Conservation (phyloP, 2,329 filamentous ascomycete genomes). For the Graphium sp. region DNA sequence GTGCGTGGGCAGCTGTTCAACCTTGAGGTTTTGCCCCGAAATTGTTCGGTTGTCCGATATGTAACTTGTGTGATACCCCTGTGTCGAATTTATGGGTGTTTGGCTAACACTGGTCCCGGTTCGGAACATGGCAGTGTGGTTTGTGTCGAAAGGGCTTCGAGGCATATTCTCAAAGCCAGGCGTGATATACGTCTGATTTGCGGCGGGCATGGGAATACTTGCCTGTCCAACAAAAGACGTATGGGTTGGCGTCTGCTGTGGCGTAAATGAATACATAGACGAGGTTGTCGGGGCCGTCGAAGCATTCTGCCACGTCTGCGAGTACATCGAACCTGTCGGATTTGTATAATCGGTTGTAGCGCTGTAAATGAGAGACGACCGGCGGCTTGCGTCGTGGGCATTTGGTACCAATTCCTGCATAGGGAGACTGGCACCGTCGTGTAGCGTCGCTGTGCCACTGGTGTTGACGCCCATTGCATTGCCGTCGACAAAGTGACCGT, state of each 20-base stretch:
- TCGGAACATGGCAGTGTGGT: conserved; percentile 1
- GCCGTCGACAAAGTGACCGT: too few species aligned
- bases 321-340: conserved; percentile 21
- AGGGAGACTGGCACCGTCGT: conserved; percentile 16
- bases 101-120: too few species aligned
- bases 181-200: too few species aligned
- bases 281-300: conserved; percentile 22
- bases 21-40: too few species aligned
- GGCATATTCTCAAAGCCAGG: conserved; percentile 1
- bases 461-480: too few species aligned
- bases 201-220: too few species aligned
- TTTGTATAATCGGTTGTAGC: conserved; percentile 25
- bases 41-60: too few species aligned
- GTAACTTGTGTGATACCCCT: too few species aligned
- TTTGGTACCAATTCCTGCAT: conserved; percentile 27
- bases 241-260: conserved; percentile 12
- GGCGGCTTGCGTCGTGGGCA: conserved; percentile 25
- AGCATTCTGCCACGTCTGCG: conserved; percentile 24
- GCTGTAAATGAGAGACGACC: conserved; percentile 24
- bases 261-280: conserved; percentile 26
- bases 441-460: conserved; percentile 16
- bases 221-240: conserved; percentile 1
- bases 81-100: too few species aligned
- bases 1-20: too few species aligned
- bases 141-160: conserved; percentile 1